These are phyloP conservation scores for Botrytis medusae DNA, from an alignment of 2,329 filamentous ascomycete genomes.

Conservation along the genomic window DNA sequence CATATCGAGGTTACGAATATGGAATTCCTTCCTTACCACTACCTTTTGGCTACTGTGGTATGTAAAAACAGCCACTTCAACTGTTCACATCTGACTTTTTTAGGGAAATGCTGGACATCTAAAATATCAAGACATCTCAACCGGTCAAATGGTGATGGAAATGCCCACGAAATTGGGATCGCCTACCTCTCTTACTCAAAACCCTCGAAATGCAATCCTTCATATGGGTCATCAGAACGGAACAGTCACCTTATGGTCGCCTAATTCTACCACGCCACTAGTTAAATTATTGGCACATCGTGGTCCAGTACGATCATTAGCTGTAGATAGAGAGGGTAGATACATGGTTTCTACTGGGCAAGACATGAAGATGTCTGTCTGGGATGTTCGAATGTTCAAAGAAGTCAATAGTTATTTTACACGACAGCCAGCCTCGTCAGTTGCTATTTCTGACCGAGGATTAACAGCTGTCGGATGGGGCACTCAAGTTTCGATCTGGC, in stretches of 20 bases:
- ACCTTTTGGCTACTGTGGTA: slow-evolving; percentile 82
- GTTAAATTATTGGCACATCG: slow-evolving; percentile 89
- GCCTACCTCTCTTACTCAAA: slow-evolving; percentile 81
- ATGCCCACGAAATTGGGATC: slow-evolving; percentile 81
- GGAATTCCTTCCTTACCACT: slow-evolving; percentile 96
- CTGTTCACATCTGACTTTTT: slow-evolving; percentile 25
- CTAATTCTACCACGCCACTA: slow-evolving; percentile 80
- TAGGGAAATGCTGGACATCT: slow-evolving; percentile 78
- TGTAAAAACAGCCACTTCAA: slow-evolving; percentile 41
- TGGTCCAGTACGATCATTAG: slow-evolving; percentile 82
- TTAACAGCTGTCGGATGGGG: slow-evolving; percentile 90
- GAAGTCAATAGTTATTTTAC: slow-evolving; percentile 90
- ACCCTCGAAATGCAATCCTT: slow-evolving; percentile 87
- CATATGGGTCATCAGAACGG: slow-evolving; percentile 95
- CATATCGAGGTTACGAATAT: slow-evolving; percentile 90
- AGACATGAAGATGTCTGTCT: slow-evolving; percentile 88
- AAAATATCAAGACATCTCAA: slow-evolving; percentile 94
- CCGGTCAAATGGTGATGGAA: slow-evolving; percentile 83
- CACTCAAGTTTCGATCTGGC: slow-evolving; percentile 87
- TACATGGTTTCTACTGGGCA: slow-evolving; percentile 96
- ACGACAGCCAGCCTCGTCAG: slow-evolving; percentile 74
- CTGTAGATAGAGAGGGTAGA: slow-evolving; percentile 82
- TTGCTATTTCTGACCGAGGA: slow-evolving; percentile 85
- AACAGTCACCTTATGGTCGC: slow-evolving; percentile 92
- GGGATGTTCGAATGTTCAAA: slow-evolving; percentile 93